Evolutionary conservation across 495 filamentous ascomycete species (phyloP).

Genomic region (Trichoderma parareesei): DNA sequence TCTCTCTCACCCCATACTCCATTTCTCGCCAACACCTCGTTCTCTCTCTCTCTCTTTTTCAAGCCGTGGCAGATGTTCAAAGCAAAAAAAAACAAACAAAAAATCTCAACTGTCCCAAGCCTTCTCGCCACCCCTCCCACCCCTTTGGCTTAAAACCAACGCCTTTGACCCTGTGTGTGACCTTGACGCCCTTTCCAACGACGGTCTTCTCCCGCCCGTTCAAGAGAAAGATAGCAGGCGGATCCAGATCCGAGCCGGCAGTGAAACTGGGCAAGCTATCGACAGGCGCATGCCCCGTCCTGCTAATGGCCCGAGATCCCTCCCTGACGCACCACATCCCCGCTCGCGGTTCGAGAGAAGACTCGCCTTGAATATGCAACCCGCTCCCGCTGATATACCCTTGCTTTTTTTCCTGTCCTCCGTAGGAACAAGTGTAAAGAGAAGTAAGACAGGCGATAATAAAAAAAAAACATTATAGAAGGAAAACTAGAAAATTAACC

Average conservation of each 20-base stretch:
- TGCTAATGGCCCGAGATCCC: not conserved
- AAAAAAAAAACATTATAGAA: not conserved
- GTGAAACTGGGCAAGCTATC: not conserved
- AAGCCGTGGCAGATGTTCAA: too few relatives aligned
- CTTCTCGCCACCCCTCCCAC: too few relatives aligned
- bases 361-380: not conserved
- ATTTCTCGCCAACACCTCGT: not conserved
- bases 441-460: not conserved
- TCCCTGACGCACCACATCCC: not conserved
- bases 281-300: not conserved
- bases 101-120: too few relatives aligned
- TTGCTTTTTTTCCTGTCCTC: not conserved
- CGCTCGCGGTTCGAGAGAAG: not conserved
- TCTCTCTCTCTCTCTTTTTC: too few relatives aligned
- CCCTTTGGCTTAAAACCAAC: too few relatives aligned
- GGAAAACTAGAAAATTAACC: not conserved
- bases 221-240: not conserved
- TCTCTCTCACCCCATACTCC: not conserved
- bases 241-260: not conserved
- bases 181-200: constrained; percentile 1
- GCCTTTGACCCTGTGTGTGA: too few relatives aligned
- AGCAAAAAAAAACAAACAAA: too few relatives aligned
- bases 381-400: not conserved
- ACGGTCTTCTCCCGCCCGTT: not conserved
- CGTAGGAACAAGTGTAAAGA: not conserved